Conservation (phyloP, 1,284 basidiomycete species). For the Phaffia rhodozyma region DNA sequence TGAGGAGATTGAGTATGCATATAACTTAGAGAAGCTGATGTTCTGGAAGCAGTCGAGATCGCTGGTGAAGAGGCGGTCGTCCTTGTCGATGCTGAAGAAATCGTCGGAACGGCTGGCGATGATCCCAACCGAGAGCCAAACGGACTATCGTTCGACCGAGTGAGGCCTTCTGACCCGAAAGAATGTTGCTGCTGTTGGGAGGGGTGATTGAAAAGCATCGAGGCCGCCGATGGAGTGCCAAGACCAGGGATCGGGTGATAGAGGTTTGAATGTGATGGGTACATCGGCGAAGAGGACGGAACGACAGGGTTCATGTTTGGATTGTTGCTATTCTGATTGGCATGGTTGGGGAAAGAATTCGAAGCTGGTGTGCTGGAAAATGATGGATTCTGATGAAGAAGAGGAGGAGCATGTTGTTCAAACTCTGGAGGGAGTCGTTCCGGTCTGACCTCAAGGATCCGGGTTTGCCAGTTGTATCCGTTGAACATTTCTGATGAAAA, state of each 20-base stretch:
- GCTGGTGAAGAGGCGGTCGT: background rate
- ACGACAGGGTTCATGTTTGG: constrained; percentile 18
- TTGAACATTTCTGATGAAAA: constrained; percentile 58
- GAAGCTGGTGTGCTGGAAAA: constrained; percentile 14
- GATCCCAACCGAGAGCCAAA: background rate
- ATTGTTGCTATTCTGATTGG: constrained; percentile 18
- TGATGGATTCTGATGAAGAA: constrained; percentile 21
- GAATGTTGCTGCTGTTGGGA: background rate
- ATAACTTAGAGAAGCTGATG: background rate
- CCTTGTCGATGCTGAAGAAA: constrained; percentile 19
- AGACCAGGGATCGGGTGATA: background rate
- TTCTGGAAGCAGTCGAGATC: background rate
- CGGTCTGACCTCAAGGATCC: constrained; percentile 75
- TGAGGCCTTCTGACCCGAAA: constrained; percentile 14
- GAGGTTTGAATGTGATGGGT: background rate
- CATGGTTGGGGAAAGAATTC: constrained; percentile 21
- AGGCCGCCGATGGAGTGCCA: background rate
- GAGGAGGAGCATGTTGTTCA: constrained; percentile 31
- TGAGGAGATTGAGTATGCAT: background rate
- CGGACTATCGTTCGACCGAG: constrained; percentile 2
- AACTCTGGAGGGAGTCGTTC: constrained; percentile 55
- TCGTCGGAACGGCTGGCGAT: constrained; percentile 20
- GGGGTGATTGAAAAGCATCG: background rate
- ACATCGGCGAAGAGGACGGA: constrained; percentile 8
- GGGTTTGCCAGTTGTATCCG: constrained; percentile 80